Base-by-base conservation (phyloP, 352 stramenopile species). In the Globisporangium nagaii region DNA sequence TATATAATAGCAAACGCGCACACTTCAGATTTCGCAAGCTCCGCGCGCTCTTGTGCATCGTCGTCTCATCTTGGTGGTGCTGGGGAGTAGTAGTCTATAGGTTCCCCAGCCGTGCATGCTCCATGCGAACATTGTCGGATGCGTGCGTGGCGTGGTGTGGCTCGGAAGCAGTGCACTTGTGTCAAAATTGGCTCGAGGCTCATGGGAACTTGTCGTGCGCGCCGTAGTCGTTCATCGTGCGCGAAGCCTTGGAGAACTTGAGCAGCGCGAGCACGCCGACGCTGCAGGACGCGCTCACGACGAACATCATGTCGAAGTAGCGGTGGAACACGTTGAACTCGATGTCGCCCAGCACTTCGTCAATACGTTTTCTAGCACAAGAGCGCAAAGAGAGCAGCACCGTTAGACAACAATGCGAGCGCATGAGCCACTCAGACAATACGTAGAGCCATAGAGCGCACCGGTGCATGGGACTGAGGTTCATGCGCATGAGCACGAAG, bases 401-500 rank as follows among this genome's bases (percentile, higher is more conserved):
- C 47, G 25, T 55, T 12, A 43, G 34, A 15, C n/a, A 34, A 25
- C 13, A 8, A 32, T 5, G 35, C 17, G 22, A 47, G 9, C 36
- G 24, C n/a, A 42, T 24, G 36, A 42, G n/a, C 5, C 36, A 42
- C 13, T n/a, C 2, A 45, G 11, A 28, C 24, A 30, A 51, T 19
- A n/a, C n/a, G n/a, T n/a, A n/a, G 13, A 39, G 13, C 34, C 11
- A 58, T 9, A 40, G 4, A 36, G 3, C 62, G 54, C 65, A 90
- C 78, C 81, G 58, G 37, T 93, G 79, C 35, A 71, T 58, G 4
- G 76, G 60, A 35, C 79, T 87, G 35, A 93, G 70, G 58, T 93
- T 93, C 83, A 93, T 91, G 22, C 83, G 78, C 83, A 93, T 93
- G 57, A 93, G 71, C 39, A 93, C 80, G 43, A 93, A 93, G 2